Conservation (phyloP, 2,329 filamentous ascomycete genomes). For the Xylaria sp. region DNA sequence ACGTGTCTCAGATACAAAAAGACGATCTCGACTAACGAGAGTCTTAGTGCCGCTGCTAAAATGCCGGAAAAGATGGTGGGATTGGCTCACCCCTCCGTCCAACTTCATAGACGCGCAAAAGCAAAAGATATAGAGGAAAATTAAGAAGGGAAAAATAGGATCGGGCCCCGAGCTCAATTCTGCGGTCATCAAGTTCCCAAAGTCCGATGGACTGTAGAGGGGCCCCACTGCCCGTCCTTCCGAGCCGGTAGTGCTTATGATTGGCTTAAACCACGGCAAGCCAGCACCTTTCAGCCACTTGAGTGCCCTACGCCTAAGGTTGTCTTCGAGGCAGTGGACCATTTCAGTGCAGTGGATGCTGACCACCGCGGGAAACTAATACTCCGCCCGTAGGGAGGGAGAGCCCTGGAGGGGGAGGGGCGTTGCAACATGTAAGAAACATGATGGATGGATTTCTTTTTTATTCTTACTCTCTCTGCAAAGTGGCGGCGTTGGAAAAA, state of each 20-base stretch:
- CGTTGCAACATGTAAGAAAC: no score
- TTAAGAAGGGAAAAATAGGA: not conserved
- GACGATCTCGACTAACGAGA: slow-evolving; percentile 6
- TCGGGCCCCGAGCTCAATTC: slow-evolving; percentile 24
- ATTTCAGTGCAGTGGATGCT: not conserved
- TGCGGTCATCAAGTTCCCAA: slow-evolving; percentile 14
- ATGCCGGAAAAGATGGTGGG: slow-evolving; percentile 3
- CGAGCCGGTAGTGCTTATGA: slow-evolving; percentile 20
- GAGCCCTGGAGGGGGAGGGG: no score
- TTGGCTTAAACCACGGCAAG: slow-evolving; percentile 8
- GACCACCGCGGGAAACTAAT: slow-evolving; percentile 17
- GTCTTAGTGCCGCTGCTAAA: slow-evolving; percentile 5
- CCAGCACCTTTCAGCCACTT: slow-evolving; percentile 10
- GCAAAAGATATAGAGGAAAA: not conserved
- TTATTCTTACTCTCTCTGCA: no score
- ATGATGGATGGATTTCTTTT: no score
- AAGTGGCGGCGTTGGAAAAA: no score
- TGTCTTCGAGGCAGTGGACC: not conserved
- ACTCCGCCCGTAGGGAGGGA: no score
- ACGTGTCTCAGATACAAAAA: slow-evolving; percentile 9
- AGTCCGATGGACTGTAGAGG: not conserved
- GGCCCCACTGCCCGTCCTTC: slow-evolving; percentile 16
- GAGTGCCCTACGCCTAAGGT: not conserved
- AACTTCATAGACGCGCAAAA: slow-evolving; percentile 5
- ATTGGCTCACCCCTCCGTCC: slow-evolving; percentile 9